phyloP scores from a whole-genome alignment of 768 basidiomycete species.

The Suillus paluster region DNA sequence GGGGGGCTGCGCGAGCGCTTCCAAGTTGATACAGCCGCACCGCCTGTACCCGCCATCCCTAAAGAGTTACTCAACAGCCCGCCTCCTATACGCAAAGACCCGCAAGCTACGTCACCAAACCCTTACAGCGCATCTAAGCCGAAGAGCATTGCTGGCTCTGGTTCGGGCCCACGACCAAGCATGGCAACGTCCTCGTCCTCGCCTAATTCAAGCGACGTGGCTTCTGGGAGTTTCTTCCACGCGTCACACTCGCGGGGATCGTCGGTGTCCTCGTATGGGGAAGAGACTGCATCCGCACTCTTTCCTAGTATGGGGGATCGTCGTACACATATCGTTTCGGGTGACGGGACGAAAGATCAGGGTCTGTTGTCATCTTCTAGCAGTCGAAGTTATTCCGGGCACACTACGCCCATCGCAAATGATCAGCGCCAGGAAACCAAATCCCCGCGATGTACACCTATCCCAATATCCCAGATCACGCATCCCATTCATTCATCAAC shows the following conservation, averaged over 20 bases:
- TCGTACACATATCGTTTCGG: slow-evolving; percentile 54
- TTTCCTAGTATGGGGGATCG: slow-evolving; percentile 39
- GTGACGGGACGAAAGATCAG: slow-evolving; percentile 21
- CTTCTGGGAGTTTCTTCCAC: slow-evolving; percentile 57
- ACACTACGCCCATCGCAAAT: slow-evolving; percentile 11
- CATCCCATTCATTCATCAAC: slow-evolving; percentile 52
- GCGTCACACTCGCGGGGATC: slow-evolving; percentile 53
- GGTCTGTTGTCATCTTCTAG: slow-evolving; percentile 15
- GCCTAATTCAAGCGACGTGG: slow-evolving; percentile 60
- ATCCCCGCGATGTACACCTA: slow-evolving; percentile 52
- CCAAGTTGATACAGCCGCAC: slow-evolving; percentile 35
- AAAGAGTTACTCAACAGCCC: slow-evolving; percentile 37
- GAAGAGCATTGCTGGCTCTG: slow-evolving; percentile 17
- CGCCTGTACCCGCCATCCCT: slow-evolving; percentile 67
- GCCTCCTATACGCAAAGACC: not conserved
- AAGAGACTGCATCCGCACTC: slow-evolving; percentile 43
- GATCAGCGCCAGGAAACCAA: slow-evolving; percentile 16
- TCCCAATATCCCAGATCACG: slow-evolving; percentile 54
- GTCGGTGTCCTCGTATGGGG: slow-evolving; percentile 60
- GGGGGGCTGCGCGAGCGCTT: slow-evolving; percentile 62
- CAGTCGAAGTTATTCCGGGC: slow-evolving; percentile 25
- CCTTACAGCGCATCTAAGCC: slow-evolving; percentile 12
- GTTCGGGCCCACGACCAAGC: slow-evolving; percentile 40
- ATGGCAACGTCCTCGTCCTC: slow-evolving; percentile 64
- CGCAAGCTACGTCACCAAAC: not conserved